phyloP scores from a whole-genome alignment of 495 filamentous ascomycete species.

The Copromyces sp. region DNA sequence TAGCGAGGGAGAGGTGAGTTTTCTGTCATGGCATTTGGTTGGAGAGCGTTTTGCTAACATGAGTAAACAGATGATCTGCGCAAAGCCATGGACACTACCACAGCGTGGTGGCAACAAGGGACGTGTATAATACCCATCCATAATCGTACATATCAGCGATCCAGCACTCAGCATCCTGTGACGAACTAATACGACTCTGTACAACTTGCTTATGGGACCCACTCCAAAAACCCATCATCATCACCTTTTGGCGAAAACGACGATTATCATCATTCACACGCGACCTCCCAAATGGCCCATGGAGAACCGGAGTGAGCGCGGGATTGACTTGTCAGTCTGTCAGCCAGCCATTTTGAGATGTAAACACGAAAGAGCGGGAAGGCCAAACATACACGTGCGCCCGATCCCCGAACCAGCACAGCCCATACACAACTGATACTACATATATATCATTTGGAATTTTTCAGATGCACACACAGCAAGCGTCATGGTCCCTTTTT shows the following conservation, averaged over 20 bases:
- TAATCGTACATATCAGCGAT: neutral
- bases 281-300: neutral
- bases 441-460: neutral
- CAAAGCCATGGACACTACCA: conserved; percentile 43
- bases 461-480: neutral
- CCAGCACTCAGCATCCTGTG: neutral
- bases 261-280: neutral
- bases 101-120: conserved; percentile 27
- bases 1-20: conserved; percentile 73
- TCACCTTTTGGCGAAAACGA: neutral
- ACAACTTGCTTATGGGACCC: neutral
- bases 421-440: neutral
- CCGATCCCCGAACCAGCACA: neutral
- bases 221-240: neutral
- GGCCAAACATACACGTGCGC: neutral
- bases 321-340: neutral
- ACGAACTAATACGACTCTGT: neutral
- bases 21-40: neutral
- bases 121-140: conserved; percentile 20
- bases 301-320: neutral
- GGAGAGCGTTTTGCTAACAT: neutral
- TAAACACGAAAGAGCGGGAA: neutral
- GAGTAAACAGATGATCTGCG: conserved; percentile 36
- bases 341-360: neutral
- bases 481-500: neutral